Conservation (phyloP, 1,284 basidiomycete species). For the Taiwanofungus camphoratus region DNA sequence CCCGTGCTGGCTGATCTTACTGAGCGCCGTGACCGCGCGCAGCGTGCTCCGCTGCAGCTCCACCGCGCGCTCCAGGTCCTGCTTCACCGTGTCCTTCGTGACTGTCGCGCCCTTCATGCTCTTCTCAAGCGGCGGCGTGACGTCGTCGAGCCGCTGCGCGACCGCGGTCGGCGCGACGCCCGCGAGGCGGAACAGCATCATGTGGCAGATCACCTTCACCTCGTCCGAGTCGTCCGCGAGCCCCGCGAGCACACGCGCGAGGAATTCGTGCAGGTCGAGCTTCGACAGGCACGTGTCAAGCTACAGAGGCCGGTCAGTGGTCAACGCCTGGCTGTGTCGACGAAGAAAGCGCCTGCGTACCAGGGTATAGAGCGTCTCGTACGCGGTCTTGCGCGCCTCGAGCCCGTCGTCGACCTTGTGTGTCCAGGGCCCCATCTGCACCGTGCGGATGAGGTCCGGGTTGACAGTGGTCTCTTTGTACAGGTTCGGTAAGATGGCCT, state of each 20-base stretch:
- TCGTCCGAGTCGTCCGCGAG: slow-evolving; percentile 90
- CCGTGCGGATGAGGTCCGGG: slow-evolving; percentile 80
- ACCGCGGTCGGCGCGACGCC: slow-evolving; percentile 81
- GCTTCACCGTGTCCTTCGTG: slow-evolving; percentile 94
- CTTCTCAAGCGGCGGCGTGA: slow-evolving; percentile 74
- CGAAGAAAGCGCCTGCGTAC: slow-evolving; percentile 38
- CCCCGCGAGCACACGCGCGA: slow-evolving; percentile 77
- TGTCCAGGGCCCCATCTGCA: slow-evolving; percentile 98
- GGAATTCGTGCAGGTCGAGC: slow-evolving; percentile 82
- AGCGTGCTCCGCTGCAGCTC: slow-evolving; percentile 88
- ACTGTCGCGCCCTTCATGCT: slow-evolving; percentile 90
- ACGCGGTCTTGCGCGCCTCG: slow-evolving; percentile 93
- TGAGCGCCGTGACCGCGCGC: slow-evolving; percentile 81
- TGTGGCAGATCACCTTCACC: slow-evolving; percentile 94
- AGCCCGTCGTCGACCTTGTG: slow-evolving; percentile 93
- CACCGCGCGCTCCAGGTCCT: slow-evolving; percentile 90
- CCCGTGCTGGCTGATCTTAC: slow-evolving; percentile 56
- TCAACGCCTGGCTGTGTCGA: background rate
- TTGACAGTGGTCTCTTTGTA: slow-evolving; percentile 85
- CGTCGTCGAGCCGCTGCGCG: slow-evolving; percentile 82
- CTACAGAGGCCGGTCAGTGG: slow-evolving; percentile 29
- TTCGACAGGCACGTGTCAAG: slow-evolving; percentile 87
- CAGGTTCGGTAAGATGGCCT: slow-evolving; percentile 72
- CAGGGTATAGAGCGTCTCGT: slow-evolving; percentile 95
- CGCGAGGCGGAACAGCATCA: slow-evolving; percentile 90